Conservation (phyloP, 179 eudicot species). For the Beta macrorhiza region DNA sequence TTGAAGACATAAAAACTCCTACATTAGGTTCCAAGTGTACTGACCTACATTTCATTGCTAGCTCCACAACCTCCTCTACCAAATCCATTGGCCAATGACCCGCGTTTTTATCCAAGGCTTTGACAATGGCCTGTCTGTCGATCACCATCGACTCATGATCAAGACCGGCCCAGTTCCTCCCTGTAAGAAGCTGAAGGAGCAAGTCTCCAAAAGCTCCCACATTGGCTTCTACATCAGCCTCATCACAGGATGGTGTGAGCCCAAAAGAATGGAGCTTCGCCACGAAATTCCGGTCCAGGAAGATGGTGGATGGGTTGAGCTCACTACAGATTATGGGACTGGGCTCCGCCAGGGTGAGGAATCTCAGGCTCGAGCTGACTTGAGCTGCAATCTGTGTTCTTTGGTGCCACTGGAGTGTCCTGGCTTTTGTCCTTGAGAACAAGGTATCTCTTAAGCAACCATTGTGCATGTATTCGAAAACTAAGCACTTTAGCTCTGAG, state of each 20-base stretch:
- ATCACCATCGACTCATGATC: conserved; percentile 27
- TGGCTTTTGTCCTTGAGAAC: conserved; percentile 47
- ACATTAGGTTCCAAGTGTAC: conserved; percentile 20
- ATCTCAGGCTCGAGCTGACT: conserved; percentile 48
- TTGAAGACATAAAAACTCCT: conserved; percentile 29
- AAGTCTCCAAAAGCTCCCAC: conserved; percentile 53
- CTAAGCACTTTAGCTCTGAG: conserved; percentile 56
- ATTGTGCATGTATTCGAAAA: conserved; percentile 69
- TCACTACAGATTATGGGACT: conserved; percentile 48
- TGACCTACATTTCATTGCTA: conserved; percentile 51
- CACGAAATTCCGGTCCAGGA: conserved; percentile 49
- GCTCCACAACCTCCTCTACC: conserved; percentile 44
- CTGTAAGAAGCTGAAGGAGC: conserved; percentile 64
- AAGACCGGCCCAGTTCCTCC: conserved; percentile 48
- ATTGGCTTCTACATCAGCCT: conserved; percentile 36
- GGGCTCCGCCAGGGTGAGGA: conserved; percentile 60
- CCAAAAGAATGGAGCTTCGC: conserved; percentile 48
- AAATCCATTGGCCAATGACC: conserved; percentile 70
- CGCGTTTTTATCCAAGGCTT: conserved; percentile 50
- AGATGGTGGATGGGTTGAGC: conserved; percentile 58
- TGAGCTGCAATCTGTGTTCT: conserved; percentile 63
- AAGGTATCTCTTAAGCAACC: conserved; percentile 62
- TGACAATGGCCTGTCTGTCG: conserved; percentile 26
- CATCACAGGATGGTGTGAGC: conserved; percentile 23
- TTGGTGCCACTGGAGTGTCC: conserved; percentile 55